A percentile compares a stretch with the other conserved stretches of the same genome.
Conservation (phyloP, 2,329 filamentous ascomycete species). For the Colletotrichum australisinense region DNA sequence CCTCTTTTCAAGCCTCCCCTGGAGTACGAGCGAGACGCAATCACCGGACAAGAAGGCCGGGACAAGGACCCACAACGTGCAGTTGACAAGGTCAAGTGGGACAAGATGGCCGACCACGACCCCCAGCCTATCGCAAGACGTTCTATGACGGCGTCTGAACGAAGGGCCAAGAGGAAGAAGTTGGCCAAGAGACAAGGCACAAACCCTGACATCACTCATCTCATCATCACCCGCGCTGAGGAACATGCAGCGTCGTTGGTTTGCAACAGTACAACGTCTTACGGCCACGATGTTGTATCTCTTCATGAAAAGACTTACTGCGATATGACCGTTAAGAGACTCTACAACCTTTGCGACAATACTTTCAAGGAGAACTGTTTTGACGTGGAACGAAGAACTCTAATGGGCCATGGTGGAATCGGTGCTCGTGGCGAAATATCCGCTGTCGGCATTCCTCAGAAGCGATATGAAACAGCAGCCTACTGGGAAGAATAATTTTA, state of each 20-base stretch:
- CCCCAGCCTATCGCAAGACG: neutral
- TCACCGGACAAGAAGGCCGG: conserved; percentile 19
- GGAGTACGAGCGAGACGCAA: conserved; percentile 37
- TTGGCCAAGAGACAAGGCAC: neutral
- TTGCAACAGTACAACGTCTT: conserved; percentile 42
- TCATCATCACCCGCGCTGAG: conserved; percentile 38
- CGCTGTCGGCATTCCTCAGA: neutral
- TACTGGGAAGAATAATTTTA: neutral
- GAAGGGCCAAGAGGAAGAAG: neutral
- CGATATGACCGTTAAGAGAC: conserved; percentile 44
- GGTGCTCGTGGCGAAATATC: neutral
- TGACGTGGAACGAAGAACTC: neutral
- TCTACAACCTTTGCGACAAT: conserved; percentile 42
- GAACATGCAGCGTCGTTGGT: conserved; percentile 45
- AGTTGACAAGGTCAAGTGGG: conserved; percentile 32
- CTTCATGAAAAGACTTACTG: conserved; percentile 44
- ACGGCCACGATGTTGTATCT: conserved; percentile 47
- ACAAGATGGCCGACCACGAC: conserved; percentile 18
- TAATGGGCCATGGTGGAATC: conserved; percentile 4
- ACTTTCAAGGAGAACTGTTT: neutral
- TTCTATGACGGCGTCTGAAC: neutral
- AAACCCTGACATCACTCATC: conserved; percentile 21
- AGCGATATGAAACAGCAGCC: neutral
- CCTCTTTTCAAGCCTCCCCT: conserved; percentile 42
- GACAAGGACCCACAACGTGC: conserved; percentile 33